Evolutionary conservation across 208 protist species (phyloP), one percentile per base, ranked within the genome.

Genomic region (Crithidia expoeki): DNA sequence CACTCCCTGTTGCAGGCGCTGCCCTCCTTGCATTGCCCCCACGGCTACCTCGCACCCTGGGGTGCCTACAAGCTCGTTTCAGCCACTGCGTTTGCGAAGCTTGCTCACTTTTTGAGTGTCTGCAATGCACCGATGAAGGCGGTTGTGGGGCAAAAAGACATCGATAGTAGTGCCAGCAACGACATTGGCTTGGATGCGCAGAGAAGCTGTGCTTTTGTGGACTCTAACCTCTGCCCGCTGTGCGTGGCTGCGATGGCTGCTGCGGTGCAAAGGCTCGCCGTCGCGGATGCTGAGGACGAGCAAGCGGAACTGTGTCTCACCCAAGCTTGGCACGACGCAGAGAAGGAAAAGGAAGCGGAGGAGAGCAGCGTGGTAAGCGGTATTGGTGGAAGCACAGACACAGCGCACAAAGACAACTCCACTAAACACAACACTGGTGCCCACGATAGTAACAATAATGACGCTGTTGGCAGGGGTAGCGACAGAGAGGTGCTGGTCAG

Each of bases 51-150:
- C 4, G 70, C 77, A 2, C 85, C 85, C 19, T 90, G 85, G 83
- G 79, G 68, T 19, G 34, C 68, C 28, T 90, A 83, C 79, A 89
- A 90, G 76, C 46, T 89, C 28, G 21, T 93, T 21, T 58, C 79
- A 1, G 61, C 69, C 2, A 21, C 63, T 0, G 74, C 61, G 4
- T 62, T 72, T 21, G 44, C 57, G 6, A 68, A 72, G 52, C 46
- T 84, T 4, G 11, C 44, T 16, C 36, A 42, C 42, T 84, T 84
- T 33, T 53, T 84, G 36, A 1, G 4, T 12, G 21, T 44, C 40
- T 74, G 63, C 58, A 70, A 55, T 0, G 75, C 51, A 6, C 50
- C 64, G 28, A 28, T 66, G 27, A 47, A 40, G 23, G 63, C 40
- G 9, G 60, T 17, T n/a, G n/a, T 21, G 2, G 42, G 17, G 12